A percentile compares a stretch with the other conserved stretches of the same genome.
These are phyloP conservation scores for Pythium dissotocum DNA, from an alignment of 352 stramenopile species.

Conservation along the genomic window DNA sequence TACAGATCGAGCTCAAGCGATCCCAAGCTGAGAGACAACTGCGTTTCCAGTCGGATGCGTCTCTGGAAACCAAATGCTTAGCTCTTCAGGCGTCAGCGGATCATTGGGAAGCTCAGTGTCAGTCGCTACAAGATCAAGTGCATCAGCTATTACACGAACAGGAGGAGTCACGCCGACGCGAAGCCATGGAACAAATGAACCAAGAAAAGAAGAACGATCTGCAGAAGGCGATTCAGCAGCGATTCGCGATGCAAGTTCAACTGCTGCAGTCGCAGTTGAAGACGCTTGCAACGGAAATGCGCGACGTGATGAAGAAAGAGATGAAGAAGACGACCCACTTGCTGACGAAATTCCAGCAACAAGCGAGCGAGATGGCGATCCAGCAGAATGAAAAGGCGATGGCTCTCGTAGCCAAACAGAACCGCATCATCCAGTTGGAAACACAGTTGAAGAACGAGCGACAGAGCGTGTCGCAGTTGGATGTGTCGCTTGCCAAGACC, in stretches of 20 bases:
- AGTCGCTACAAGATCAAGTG: slow-evolving; percentile 20
- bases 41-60: slow-evolving; percentile 10
- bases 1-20: slow-evolving; percentile 8
- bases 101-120: slow-evolving; percentile 23
- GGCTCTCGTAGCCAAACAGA: slow-evolving; percentile 47
- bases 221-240: background rate
- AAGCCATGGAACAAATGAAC: background rate
- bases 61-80: slow-evolving; percentile 3
- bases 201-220: background rate
- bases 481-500: slow-evolving; percentile 39
- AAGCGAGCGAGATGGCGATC: slow-evolving; percentile 48
- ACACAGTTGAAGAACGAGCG: slow-evolving; percentile 54
- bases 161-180: background rate
- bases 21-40: slow-evolving; percentile 8
- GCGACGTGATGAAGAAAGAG: slow-evolving; percentile 25
- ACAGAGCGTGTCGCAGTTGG: slow-evolving; percentile 46
- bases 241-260: slow-evolving; percentile 22
- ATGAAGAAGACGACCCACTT: slow-evolving; percentile 37
- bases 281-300: slow-evolving; percentile 16
- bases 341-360: slow-evolving; percentile 36
- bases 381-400: slow-evolving; percentile 48
- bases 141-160: slow-evolving; percentile 24
- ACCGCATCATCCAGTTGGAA: slow-evolving; percentile 54
- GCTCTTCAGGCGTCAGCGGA: slow-evolving; percentile 11
- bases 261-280: slow-evolving; percentile 20